These are phyloP conservation scores for Penstemon newberryi DNA, from an alignment of 257 asterid genomes.

Conservation along the genomic window DNA sequence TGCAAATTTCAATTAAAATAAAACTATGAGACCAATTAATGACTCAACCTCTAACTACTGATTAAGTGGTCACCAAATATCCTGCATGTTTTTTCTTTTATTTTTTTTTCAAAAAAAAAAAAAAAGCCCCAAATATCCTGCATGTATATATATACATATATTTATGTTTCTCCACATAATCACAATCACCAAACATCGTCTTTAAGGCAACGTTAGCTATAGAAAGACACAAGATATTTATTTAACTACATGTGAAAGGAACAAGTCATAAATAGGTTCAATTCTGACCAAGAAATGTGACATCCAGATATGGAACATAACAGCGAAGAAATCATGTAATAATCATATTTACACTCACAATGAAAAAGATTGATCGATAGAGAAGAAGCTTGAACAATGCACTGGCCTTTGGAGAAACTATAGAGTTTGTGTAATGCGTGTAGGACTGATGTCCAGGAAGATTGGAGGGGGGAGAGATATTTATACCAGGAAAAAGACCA, in stretches of 20 bases:
- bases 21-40: neutral
- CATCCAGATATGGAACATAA: neutral
- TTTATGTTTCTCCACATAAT: neutral
- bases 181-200: conserved; percentile 4
- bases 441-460: conserved; percentile 41
- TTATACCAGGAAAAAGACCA: conserved; percentile 34
- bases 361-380: conserved; percentile 10
- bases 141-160: neutral
- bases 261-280: neutral
- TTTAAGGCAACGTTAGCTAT: neutral
- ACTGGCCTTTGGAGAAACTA: conserved; percentile 15
- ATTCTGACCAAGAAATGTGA: conserved; percentile 8
- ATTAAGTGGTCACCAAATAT: neutral
- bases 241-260: neutral
- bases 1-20: neutral
- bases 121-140: neutral
- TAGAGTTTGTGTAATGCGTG: conserved; percentile 20
- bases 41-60: conserved; percentile 7
- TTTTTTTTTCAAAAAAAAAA: no score
- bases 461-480: conserved; percentile 33
- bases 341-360: conserved; percentile 28
- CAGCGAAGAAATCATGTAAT: neutral
- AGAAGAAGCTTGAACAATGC: conserved; percentile 1
- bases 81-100: no score
- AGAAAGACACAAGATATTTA: neutral